Evolutionary conservation across 2,329 filamentous ascomycete genomes (phyloP), one percentile per base, ranked within the genome.

Genomic region (Gliomastix tumulicola): DNA sequence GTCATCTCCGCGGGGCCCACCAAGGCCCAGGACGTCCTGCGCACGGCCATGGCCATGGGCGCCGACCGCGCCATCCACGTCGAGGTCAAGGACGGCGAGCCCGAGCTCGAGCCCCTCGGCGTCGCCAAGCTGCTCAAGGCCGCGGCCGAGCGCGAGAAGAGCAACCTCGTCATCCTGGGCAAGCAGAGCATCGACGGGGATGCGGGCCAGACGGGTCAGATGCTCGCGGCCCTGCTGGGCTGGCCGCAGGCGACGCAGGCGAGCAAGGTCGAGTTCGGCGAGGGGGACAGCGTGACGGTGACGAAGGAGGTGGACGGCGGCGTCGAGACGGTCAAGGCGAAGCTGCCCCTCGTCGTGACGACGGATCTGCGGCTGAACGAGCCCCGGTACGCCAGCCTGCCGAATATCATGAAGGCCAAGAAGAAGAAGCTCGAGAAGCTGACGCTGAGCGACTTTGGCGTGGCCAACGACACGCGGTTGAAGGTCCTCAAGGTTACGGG

Each of bases 321-420:
- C 47, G 84, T 86, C 25, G 92, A 97, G 74, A 96, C 89, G 44
- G 69, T 98, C 38, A 75, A 74, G 60, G 81, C 86, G 2, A 86
- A 84, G 69, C 65, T 98, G 62, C 92, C 92, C 1, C 81, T 97
- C 80, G 69, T 98, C 36, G 85, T 98, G 50, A 98, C 92, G 43
- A 95, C 92, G 43, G 92, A 98, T 69, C 62, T 98, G 66, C 71
- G 92, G 36, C 68, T 98, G 60, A 98, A 98, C 57, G 88, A 94
- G 76, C 92, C 92, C 41, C 73, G 92, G 46, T 98, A 95, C 61
- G 92, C 90, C 17, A 95, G 80, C 63, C 62, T 98, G 76, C 90
- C 89, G 35, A 97, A 97, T 59, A 97, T 98, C 47, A 98, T 98
- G 92, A 98, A 97, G 82, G 92, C 92, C 36, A 98, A 98, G 84